These are phyloP conservation scores for Debaryomyces maramus DNA, from an alignment of 805 yeast species.

Conservation along the genomic window DNA sequence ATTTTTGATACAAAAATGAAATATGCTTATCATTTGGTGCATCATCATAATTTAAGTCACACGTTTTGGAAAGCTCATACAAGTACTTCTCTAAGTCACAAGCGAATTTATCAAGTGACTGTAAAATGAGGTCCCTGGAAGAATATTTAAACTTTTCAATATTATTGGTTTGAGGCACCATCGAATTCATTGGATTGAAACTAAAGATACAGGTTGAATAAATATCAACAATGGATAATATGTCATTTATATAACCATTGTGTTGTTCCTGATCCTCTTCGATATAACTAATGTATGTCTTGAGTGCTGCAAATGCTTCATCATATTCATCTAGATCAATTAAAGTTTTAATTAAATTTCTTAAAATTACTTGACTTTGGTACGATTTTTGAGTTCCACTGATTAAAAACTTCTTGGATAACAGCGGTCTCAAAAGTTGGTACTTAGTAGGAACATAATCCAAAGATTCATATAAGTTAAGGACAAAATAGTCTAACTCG, in stretches of 20 bases:
- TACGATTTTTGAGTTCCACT: constrained; percentile 32
- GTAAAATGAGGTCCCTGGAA: constrained; percentile 19
- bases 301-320: constrained; percentile 45
- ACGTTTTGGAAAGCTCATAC: constrained; percentile 17
- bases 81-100: constrained; percentile 25
- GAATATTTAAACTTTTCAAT: constrained; percentile 27
- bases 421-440: constrained; percentile 19
- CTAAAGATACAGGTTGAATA: constrained; percentile 31
- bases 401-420: constrained; percentile 32
- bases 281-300: constrained; percentile 34
- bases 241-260: constrained; percentile 28
- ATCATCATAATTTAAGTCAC: constrained; percentile 31
- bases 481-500: constrained; percentile 26
- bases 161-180: constrained; percentile 13
- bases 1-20: constrained; percentile 36
- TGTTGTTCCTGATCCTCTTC: constrained; percentile 33
- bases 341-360: constrained; percentile 30
- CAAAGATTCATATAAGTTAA: constrained; percentile 31
- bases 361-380: constrained; percentile 37
- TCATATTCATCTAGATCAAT: constrained; percentile 38
- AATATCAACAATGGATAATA: constrained; percentile 33
- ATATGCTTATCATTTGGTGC: constrained; percentile 17
- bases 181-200: constrained; percentile 39
- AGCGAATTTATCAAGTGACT: constrained; percentile 16
- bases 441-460: constrained; percentile 22